These are phyloP conservation scores for Rhynchospora pubera DNA, from an alignment of 176 grass and related monocot genomes.

Conservation along the genomic window DNA sequence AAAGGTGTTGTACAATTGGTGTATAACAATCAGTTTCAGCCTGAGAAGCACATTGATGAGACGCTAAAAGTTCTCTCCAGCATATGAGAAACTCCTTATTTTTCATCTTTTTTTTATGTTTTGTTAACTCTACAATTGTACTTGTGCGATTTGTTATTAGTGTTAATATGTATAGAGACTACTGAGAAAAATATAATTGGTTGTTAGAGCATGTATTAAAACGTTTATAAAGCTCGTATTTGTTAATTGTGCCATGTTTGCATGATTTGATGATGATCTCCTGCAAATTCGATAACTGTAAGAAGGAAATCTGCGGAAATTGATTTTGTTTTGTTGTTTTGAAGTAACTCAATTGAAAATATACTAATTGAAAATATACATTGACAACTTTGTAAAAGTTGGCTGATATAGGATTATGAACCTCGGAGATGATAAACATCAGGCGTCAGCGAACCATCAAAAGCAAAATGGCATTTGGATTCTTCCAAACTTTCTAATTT, in stretches of 20 bases:
- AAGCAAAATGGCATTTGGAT: background rate
- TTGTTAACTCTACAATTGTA: background rate
- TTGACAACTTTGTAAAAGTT: too few species aligned
- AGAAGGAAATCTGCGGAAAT: background rate
- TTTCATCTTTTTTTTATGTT: background rate
- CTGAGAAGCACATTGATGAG: conserved; percentile 93
- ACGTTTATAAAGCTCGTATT: background rate
- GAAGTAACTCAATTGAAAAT: too few species aligned
- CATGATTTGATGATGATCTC: background rate
- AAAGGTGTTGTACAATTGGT: conserved; percentile 75
- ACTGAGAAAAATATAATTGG: background rate
- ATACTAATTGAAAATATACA: background rate
- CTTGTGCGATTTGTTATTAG: background rate
- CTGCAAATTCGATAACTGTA: background rate
- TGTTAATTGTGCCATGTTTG: background rate
- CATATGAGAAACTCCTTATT: conserved; percentile 26
- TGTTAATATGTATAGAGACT: conserved; percentile 9
- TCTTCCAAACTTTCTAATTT: background rate
- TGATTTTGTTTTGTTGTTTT: background rate
- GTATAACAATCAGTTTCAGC: conserved; percentile 99
- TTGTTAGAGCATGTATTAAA: background rate
- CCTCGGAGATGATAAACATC: background rate
- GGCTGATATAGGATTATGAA: background rate
- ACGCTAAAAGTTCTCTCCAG: conserved; percentile 79
- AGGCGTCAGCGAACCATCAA: background rate